These are phyloP conservation scores for Avena sativa DNA, from an alignment of 176 grass and related monocot species.

Conservation along the genomic window DNA sequence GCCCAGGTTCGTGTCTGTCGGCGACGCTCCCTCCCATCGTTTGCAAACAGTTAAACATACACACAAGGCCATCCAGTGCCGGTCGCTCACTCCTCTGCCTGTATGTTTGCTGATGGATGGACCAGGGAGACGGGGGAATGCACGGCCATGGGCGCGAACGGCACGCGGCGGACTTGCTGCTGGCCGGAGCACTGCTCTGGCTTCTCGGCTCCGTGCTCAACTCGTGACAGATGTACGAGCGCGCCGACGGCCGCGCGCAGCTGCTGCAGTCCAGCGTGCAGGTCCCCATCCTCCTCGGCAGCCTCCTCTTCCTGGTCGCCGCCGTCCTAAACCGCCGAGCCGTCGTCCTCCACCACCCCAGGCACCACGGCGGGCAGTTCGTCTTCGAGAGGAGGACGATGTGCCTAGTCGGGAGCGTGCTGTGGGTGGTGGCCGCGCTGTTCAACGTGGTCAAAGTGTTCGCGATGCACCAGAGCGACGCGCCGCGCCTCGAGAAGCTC, in stretches of 20 bases:
- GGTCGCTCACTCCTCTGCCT: background rate
- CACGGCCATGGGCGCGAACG: constrained; percentile 27
- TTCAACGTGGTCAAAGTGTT: constrained; percentile 75
- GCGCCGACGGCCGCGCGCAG: constrained; percentile 75
- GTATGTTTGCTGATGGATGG: background rate
- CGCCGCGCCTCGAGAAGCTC: constrained; percentile 77
- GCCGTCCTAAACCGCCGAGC: constrained; percentile 43
- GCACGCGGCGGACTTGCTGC: constrained; percentile 55
- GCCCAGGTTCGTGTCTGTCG: constrained; percentile 36
- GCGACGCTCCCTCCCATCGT: background rate
- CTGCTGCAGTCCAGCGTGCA: constrained; percentile 75
- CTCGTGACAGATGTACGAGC: constrained; percentile 88
- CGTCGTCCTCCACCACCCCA: too few species aligned
- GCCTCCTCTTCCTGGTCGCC: constrained; percentile 76
- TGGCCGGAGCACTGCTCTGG: constrained; percentile 70
- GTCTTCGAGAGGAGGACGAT: constrained; percentile 51
- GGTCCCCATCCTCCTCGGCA: constrained; percentile 75
- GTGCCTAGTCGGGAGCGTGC: constrained; percentile 55
- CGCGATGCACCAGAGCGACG: constrained; percentile 68
- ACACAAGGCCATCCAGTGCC: background rate
- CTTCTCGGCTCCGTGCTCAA: constrained; percentile 61
- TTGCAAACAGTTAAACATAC: background rate
- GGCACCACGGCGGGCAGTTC: too few species aligned
- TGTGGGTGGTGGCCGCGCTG: constrained; percentile 30
- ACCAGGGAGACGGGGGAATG: constrained; percentile 1